Base-by-base conservation (phyloP, 768 basidiomycete genomes). In the Lactarius sp. region DNA sequence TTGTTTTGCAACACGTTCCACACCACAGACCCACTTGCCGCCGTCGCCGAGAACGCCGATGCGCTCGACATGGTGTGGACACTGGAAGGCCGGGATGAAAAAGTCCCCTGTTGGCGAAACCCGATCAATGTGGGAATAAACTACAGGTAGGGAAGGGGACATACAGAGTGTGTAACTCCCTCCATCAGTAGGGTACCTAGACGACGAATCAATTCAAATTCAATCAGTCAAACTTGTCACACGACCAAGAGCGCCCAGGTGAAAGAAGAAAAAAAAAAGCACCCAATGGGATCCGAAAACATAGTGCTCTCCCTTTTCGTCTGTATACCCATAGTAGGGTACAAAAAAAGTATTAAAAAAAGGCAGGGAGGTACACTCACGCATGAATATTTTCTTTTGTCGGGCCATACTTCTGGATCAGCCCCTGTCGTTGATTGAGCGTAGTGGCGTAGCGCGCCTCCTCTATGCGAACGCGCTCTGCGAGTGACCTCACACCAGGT, bases 1-100 rank as follows among this genome's bases (percentile, higher is more conserved):
- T 67, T 83, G 83, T 18, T 75, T 73, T 56, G 67, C 71, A 54
- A 83, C 69, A n/a, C 79, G 76, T 34, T 79, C 78, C 60, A 81
- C 58, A 6, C 83, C 81, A 57, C 83, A 83, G 4, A 80, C 66
- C 79, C 81, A 83, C 70, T 83, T 83, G 9, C 83, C 82, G 10
- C 82, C 81, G 52, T 84, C 82, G 6, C 81, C 82, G 65, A 83
- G 73, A 8, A 72, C 70, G 7, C 83, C 83, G n/a, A 83, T 60
- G 50, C 81, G 75, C 59, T 81, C 76, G 0, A 80, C 69, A 27
- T 77, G 76, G 72, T 82, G 80, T 3, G 83, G 81, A 49, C 82
- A 83, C 33, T 72, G 76, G 66, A 76, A 83, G 0, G 77, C 72
- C 2, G 83, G 76, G 13, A 78, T 76, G 70, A 83, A 83, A 70